Evolutionary conservation across 345 rosid species (phyloP).

Genomic region (Citrus australasica): DNA sequence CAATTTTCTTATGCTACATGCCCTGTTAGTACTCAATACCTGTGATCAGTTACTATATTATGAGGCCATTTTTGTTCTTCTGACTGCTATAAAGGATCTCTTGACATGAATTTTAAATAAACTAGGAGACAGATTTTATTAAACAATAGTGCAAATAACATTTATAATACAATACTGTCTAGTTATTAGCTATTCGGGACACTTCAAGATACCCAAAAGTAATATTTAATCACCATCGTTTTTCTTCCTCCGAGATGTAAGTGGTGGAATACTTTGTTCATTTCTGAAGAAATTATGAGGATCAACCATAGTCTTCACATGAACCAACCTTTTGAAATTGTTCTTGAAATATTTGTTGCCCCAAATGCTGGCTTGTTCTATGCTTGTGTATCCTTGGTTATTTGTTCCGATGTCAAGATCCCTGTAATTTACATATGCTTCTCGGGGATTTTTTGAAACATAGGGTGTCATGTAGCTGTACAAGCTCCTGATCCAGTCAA

Average conservation of each 20-base stretch:
- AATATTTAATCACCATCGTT: background rate
- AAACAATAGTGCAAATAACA: too few species aligned
- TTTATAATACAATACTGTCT: too few species aligned
- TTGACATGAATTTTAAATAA: background rate
- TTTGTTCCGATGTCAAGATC: constrained; percentile 67
- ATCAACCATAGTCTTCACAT: constrained; percentile 49
- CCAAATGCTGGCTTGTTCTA: constrained; percentile 36
- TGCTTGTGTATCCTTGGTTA: constrained; percentile 21
- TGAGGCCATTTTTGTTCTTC: background rate
- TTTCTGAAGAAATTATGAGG: constrained; percentile 54
- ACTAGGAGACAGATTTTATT: background rate
- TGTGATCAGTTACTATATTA: background rate
- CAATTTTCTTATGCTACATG: background rate
- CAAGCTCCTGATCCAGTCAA: constrained; percentile 44
- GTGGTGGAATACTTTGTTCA: constrained; percentile 65
- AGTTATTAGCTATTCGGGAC: background rate
- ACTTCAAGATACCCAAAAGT: too few species aligned
- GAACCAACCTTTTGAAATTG: constrained; percentile 53
- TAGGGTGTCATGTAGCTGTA: constrained; percentile 51
- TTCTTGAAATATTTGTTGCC: constrained; percentile 49
- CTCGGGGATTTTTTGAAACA: constrained; percentile 54
- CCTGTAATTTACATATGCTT: constrained; percentile 58
- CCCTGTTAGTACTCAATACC: too few species aligned
- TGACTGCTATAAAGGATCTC: background rate
- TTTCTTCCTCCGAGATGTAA: background rate